Percentiles rank a stretch among this genome's conserved stretches.
phyloP scores from a whole-genome alignment of 345 rosid genomes.

The Eucalyptus virginea region DNA sequence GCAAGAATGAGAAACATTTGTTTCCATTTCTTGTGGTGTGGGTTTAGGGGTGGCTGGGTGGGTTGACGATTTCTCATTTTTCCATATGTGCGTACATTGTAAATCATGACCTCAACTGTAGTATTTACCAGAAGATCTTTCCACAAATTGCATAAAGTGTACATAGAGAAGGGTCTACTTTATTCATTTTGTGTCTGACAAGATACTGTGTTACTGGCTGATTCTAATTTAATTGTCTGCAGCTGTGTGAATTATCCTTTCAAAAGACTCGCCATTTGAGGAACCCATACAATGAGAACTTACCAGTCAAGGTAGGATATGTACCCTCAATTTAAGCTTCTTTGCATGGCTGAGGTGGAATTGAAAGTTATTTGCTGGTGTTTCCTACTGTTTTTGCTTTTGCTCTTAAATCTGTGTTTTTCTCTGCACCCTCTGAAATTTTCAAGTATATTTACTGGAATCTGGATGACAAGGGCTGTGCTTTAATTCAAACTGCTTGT shows the following conservation, averaged over 20 bases:
- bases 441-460: neutral
- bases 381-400: neutral
- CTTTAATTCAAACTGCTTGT: neutral
- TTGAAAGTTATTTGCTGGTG: neutral
- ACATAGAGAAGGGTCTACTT: neutral
- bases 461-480: neutral
- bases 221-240: conserved; percentile 15
- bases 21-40: neutral
- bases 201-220: neutral
- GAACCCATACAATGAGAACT: conserved; percentile 95
- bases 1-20: neutral
- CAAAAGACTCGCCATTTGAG: conserved; percentile 90
- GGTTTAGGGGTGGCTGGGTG: neutral
- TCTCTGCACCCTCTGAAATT: neutral
- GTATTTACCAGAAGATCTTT: neutral
- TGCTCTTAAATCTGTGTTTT: neutral
- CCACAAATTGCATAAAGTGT: neutral
- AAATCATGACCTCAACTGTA: neutral
- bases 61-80: neutral
- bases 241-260: conserved; percentile 94
- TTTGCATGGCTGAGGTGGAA: neutral
- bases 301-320: conserved; percentile 82
- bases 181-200: neutral
- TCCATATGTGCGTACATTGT: neutral
- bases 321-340: neutral